Base-by-base conservation (phyloP, 805 yeast species). In the Clavispora carvajalis region DNA sequence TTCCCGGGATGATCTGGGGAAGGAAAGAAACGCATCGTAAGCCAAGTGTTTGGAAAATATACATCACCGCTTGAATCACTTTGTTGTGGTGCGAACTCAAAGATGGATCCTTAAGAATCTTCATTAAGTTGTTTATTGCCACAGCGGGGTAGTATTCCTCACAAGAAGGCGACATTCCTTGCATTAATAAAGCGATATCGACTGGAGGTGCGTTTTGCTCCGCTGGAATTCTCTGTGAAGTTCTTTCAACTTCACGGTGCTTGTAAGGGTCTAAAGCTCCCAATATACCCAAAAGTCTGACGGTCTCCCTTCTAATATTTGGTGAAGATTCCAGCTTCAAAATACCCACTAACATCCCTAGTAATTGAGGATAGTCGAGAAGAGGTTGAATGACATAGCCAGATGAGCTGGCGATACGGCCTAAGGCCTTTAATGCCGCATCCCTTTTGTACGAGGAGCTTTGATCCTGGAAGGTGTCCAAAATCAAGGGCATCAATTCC, bases 191-290 rank as follows among this genome's bases (percentile, higher is more conserved):
- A 5, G 91, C 87, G 48, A 91, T 85, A 53, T 93, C 99, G 6
- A 89, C 79, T 0, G 97, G 84, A 3, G 96, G 93, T 2, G 91
- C 88, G 54, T 85, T 85, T 46, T 86, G 91, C 48, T 86, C 95
- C 1, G 77, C 82, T 0, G 73, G 68, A 5, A 63, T 63, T 33
- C 49, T 70, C 53, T 75, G 79, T 1, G 83, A 75, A 1, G 71
- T 73, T 42, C 86, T 81, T 57, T 90, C 98, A 8, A 90, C 86
- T 52, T 88, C 96, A 41, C 96, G 79, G 51, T 89, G 95, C 56
- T 87, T 90, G 58, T 91, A 93, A 1, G 99, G 99, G 62, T 93
- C 99, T 36, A 93, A 67, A 0, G 99, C 99, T 47, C 99, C 99
- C 31, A 93, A 67, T 24, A 90, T 89, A 56, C 99, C 99, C 41